Percentiles rank a stretch among this genome's conserved stretches.
phyloP scores from a whole-genome alignment of 805 yeast species.

The Wickerhamomyces hampshirensis region DNA sequence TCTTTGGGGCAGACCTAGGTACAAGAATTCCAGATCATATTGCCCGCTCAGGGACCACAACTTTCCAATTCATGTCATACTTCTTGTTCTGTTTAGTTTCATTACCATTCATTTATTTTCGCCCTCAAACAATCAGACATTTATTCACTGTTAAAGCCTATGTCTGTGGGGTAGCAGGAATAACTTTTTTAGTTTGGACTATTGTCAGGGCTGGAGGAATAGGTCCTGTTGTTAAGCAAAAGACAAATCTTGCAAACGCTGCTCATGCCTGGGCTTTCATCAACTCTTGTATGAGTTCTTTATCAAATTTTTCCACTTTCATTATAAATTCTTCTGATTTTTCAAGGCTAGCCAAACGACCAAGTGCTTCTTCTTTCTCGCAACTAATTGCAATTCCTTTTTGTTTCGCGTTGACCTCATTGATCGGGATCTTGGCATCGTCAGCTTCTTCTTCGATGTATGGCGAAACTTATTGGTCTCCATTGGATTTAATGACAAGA shows the following conservation, averaged over 20 bases:
- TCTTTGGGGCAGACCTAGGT: constrained; percentile 65
- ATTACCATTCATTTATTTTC: constrained; percentile 75
- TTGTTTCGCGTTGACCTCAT: constrained; percentile 73
- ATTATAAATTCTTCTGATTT: constrained; percentile 88
- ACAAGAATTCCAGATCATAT: constrained; percentile 61
- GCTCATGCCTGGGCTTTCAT: constrained; percentile 82
- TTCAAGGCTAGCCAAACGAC: constrained; percentile 70
- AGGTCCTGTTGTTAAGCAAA: constrained; percentile 64
- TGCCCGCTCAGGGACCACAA: constrained; percentile 55
- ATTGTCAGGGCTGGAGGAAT: constrained; percentile 74
- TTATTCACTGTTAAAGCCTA: constrained; percentile 79
- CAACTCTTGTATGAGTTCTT: constrained; percentile 68
- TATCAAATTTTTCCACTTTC: constrained; percentile 86
- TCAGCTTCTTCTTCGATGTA: constrained; percentile 69
- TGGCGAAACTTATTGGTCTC: constrained; percentile 76
- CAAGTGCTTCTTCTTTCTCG: constrained; percentile 46
- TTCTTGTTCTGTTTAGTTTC: constrained; percentile 79
- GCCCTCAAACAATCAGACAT: constrained; percentile 79
- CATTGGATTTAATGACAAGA: constrained; percentile 57
- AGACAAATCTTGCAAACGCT: constrained; percentile 48
- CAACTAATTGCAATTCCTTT: constrained; percentile 67
- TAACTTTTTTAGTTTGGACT: constrained; percentile 82
- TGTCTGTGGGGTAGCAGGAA: constrained; percentile 76
- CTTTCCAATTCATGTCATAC: constrained; percentile 69
- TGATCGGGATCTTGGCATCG: constrained; percentile 81